Percentiles rank a stretch among this genome's conserved stretches.
Conservation (phyloP, 768 basidiomycete species). For the Macrocybe gigantea region DNA sequence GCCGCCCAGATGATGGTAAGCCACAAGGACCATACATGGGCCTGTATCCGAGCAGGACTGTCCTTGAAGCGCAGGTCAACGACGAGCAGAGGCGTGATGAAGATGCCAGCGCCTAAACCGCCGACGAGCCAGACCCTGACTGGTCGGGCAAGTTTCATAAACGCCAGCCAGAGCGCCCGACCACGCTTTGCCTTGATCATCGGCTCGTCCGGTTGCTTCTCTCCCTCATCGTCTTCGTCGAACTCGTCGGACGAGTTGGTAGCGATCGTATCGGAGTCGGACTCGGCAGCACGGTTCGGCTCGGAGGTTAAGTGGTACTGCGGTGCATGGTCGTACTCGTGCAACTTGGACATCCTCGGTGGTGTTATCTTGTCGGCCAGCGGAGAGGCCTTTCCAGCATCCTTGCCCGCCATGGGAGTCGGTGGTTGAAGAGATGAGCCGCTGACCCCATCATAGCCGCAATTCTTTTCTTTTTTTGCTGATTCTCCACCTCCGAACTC, state of each 20-base stretch:
- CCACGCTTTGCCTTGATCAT: conserved; percentile 51
- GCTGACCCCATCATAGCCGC: no score
- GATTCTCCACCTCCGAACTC: no score
- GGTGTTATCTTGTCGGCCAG: no score
- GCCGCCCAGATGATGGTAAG: conserved; percentile 62
- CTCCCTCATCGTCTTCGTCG: conserved; percentile 67
- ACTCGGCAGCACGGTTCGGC: background rate
- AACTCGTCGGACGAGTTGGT: conserved; percentile 68
- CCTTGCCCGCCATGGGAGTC: no score
- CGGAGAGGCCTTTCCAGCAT: no score
- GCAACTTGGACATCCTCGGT: no score
- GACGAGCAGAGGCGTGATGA: conserved; percentile 67
- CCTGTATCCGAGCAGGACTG: conserved; percentile 44
- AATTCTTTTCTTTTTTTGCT: no score
- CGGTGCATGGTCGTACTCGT: no score
- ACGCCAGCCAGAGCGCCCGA: conserved; percentile 54
- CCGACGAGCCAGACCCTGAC: conserved; percentile 56
- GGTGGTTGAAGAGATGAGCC: no score
- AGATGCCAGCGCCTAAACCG: conserved; percentile 52
- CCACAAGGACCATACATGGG: conserved; percentile 65
- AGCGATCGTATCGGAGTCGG: conserved; percentile 40
- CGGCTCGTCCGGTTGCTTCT: conserved; percentile 21
- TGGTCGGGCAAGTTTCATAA: conserved; percentile 60
- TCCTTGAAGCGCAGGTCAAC: conserved; percentile 55
- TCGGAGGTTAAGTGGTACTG: no score